Evolutionary conservation across 306 rosid genomes (phyloP).

Genomic region (Prunus campanulata): DNA sequence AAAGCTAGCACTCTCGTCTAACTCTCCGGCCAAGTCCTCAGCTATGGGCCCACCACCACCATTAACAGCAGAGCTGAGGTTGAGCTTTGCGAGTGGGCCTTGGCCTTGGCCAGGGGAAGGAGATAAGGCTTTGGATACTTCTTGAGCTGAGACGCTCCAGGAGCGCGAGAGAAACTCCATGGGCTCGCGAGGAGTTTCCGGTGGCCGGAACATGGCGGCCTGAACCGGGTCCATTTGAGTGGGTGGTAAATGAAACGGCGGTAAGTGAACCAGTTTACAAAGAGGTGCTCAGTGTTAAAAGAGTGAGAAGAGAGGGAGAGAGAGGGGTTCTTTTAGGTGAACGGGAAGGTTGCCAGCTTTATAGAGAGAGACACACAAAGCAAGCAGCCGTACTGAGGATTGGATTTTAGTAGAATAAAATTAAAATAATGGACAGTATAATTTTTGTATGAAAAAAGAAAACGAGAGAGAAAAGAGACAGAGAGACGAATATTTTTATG

Average conservation of each 20-base stretch:
- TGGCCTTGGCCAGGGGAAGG: slow-evolving; percentile 37
- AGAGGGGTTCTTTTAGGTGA: neutral
- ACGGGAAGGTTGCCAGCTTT: neutral
- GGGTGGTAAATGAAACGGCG: neutral
- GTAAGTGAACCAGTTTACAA: neutral
- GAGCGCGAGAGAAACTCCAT: slow-evolving; percentile 94
- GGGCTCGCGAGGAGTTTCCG: slow-evolving; percentile 76
- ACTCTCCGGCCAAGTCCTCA: slow-evolving; percentile 59
- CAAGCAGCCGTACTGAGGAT: neutral
- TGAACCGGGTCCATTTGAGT: slow-evolving; percentile 35
- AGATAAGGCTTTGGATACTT: slow-evolving; percentile 74
- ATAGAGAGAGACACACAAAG: neutral
- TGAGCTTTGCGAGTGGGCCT: slow-evolving; percentile 31
- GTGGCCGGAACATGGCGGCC: slow-evolving; percentile 41
- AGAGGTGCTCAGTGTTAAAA: neutral
- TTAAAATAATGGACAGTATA: neutral
- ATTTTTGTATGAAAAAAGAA: neutral
- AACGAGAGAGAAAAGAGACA: neutral
- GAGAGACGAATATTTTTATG: neutral
- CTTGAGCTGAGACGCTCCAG: slow-evolving; percentile 79
- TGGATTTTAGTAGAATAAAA: neutral
- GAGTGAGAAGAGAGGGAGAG: no score
- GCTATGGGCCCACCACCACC: slow-evolving; percentile 32
- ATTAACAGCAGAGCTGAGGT: slow-evolving; percentile 12
- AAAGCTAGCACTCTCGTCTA: slow-evolving; percentile 48